Evolutionary conservation across 257 asterid genomes (phyloP).

Genomic region (Avicennia marina): DNA sequence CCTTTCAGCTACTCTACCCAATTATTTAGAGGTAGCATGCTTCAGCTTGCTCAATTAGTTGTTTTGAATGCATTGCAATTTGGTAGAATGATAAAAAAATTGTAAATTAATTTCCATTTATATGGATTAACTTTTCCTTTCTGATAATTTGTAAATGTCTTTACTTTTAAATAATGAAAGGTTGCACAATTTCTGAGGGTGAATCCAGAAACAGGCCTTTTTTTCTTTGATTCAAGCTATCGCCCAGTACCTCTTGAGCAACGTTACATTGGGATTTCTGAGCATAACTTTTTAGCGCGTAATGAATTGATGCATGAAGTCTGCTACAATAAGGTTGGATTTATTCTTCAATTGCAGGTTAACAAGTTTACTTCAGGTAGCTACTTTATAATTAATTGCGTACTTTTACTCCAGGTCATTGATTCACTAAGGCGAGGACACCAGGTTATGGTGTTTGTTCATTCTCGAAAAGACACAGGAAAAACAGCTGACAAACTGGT

Average conservation of each 20-base stretch:
- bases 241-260: constrained; percentile 99
- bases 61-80: constrained; percentile 8
- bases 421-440: constrained; percentile 88
- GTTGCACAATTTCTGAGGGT: constrained; percentile 98
- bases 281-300: constrained; percentile 72
- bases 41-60: constrained; percentile 17
- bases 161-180: too few relatives aligned
- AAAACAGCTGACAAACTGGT: constrained; percentile 96
- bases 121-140: constrained; percentile 11
- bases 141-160: constrained; percentile 13
- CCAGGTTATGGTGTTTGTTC: constrained; percentile 98
- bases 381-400: constrained; percentile 10
- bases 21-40: constrained; percentile 77
- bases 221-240: constrained; percentile 92
- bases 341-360: constrained; percentile 19
- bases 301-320: constrained; percentile 77
- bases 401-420: constrained; percentile 48
- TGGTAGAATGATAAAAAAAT: not conserved
- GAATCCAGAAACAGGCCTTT: constrained; percentile 83
- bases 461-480: constrained; percentile 94
- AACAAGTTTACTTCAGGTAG: constrained; percentile 1
- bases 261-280: constrained; percentile 89
- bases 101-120: constrained; percentile 10
- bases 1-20: constrained; percentile 96
- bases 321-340: constrained; percentile 78